Percentiles rank a stretch among this genome's conserved stretches.
Conservation (phyloP, 2,329 filamentous ascomycete species). For the Didymella pomorum region DNA sequence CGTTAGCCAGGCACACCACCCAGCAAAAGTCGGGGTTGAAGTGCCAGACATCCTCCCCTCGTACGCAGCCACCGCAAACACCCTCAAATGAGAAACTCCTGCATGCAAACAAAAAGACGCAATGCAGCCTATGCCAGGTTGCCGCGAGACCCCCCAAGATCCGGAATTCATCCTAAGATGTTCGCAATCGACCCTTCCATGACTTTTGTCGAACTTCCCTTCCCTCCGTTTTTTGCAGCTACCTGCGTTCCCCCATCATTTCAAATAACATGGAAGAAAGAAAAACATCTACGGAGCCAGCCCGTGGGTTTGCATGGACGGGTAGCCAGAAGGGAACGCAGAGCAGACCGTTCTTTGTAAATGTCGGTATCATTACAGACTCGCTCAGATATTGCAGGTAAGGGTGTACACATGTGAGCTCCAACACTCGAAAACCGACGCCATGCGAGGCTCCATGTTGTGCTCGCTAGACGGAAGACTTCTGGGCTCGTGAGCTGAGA, state of each 20-base stretch:
- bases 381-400: constrained; percentile 49
- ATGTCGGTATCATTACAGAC: constrained; percentile 51
- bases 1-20: constrained; percentile 13
- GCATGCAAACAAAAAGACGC: constrained; percentile 46
- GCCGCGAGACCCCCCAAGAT: constrained; percentile 32
- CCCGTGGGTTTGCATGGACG: constrained; percentile 41
- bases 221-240: constrained; percentile 38
- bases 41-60: constrained; percentile 23
- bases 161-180: constrained; percentile 41
- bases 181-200: constrained; percentile 34
- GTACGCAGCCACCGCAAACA: constrained; percentile 37
- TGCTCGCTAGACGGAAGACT: constrained; percentile 42
- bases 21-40: constrained; percentile 4
- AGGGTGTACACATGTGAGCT: constrained; percentile 47
- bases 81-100: constrained; percentile 45
- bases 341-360: constrained; percentile 48
- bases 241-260: constrained; percentile 38
- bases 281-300: constrained; percentile 46
- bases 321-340: constrained; percentile 44
- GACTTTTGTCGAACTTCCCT: constrained; percentile 45
- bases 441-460: constrained; percentile 49
- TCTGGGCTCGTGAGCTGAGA: constrained; percentile 44
- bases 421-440: constrained; percentile 45
- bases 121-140: constrained; percentile 39
- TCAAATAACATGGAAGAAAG: constrained; percentile 41